These are phyloP conservation scores for Phaffia tasmanica DNA, from an alignment of 768 basidiomycete genomes.

Conservation along the genomic window DNA sequence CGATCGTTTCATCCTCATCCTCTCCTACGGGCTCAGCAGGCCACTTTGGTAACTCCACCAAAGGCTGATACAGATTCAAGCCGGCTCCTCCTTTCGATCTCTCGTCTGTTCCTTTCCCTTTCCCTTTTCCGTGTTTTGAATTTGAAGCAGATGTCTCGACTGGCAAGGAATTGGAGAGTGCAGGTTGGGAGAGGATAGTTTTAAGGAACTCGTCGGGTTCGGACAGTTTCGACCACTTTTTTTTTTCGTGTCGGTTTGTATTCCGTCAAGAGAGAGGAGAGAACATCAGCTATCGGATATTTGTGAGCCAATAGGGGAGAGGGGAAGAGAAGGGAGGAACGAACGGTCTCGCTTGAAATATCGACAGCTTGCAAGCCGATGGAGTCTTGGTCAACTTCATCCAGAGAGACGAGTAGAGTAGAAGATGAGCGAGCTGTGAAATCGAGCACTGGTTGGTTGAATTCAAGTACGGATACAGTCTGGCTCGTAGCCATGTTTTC, in stretches of 20 bases:
- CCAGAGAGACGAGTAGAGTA: conserved; percentile 46
- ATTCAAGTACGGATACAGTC: conserved; percentile 43
- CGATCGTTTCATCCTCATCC: neutral
- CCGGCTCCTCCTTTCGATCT: too few relatives aligned
- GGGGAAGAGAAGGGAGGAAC: neutral
- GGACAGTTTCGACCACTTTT: too few relatives aligned
- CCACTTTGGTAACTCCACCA: conserved; percentile 19
- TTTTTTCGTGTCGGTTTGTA: neutral
- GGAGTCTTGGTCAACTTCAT: conserved; percentile 31
- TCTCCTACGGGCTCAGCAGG: neutral
- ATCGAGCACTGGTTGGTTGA: conserved; percentile 52
- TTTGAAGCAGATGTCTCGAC: neutral
- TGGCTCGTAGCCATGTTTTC: conserved; percentile 27
- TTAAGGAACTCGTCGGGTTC: neutral
- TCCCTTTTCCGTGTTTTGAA: neutral
- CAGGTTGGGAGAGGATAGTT: conserved; percentile 9
- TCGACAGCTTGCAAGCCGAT: too few relatives aligned
- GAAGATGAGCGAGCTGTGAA: conserved; percentile 40
- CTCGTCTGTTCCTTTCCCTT: neutral
- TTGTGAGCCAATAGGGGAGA: neutral
- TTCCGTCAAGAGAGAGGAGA: neutral
- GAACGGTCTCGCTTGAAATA: too few relatives aligned
- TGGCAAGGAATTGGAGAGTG: conserved; percentile 1
- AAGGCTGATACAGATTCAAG: conserved; percentile 18
- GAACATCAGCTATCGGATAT: neutral